phyloP scores from a whole-genome alignment of 257 asterid species.

The Solanum neorickii region DNA sequence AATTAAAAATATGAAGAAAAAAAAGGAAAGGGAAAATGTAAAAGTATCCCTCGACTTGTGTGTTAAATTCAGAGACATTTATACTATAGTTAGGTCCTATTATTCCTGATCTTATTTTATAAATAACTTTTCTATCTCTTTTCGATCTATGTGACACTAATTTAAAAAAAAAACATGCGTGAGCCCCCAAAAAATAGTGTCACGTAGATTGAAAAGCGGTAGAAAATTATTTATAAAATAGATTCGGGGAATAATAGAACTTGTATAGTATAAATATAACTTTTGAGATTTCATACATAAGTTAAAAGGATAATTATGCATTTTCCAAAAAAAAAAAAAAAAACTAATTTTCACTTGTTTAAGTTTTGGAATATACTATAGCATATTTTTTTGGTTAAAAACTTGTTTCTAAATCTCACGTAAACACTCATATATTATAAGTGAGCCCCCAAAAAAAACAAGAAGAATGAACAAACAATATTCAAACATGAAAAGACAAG shows the following conservation, averaged over 20 bases:
- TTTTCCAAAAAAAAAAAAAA: no score
- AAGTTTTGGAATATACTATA: not conserved
- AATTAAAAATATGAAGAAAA: not conserved
- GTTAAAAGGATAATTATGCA: no score
- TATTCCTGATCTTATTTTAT: accelerated
- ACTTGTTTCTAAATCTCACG: not conserved
- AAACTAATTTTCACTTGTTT: not conserved
- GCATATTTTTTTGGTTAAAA: not conserved
- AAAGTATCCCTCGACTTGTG: accelerated
- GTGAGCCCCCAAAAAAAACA: not conserved
- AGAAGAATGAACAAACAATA: not conserved
- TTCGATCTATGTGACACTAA: no score
- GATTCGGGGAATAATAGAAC: accelerated
- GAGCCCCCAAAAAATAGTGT: no score
- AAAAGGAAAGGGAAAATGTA: no score
- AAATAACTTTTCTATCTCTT: no score
- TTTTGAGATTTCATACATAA: accelerated
- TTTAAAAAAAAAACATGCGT: accelerated
- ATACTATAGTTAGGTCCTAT: accelerated
- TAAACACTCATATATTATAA: not conserved
- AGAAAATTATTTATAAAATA: no score
- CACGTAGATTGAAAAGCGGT: no score
- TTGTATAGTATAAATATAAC: no score
- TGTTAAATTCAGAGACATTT: no score
- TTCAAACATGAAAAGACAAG: not conserved